Evolutionary conservation across 2,329 filamentous ascomycete species (phyloP).

Genomic region (Exophiala sp.): DNA sequence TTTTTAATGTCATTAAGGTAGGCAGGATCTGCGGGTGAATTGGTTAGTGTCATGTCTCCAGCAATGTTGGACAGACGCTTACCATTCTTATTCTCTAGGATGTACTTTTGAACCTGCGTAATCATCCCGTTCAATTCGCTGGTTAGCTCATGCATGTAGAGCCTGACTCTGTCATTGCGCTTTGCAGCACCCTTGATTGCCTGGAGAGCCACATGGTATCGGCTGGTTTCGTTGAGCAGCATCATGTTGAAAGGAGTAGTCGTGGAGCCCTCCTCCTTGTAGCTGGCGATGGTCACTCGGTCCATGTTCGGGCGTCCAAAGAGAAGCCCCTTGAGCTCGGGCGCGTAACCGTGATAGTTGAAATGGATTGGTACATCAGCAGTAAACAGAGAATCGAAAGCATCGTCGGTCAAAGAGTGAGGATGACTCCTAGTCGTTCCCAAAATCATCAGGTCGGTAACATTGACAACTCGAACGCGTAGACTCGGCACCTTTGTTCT

Average conservation of each 20-base stretch:
- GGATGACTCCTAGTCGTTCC: constrained; percentile 52
- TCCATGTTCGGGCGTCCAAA: constrained; percentile 52
- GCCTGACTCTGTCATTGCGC: constrained; percentile 45
- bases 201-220: constrained; percentile 54
- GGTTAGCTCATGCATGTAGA: constrained; percentile 43
- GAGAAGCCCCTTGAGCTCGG: constrained; percentile 56
- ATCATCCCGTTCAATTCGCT: constrained; percentile 47
- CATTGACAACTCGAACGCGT: constrained; percentile 57
- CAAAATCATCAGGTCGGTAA: constrained; percentile 61
- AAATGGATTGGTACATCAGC: constrained; percentile 52
- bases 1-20: constrained; percentile 23
- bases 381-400: constrained; percentile 55
- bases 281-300: constrained; percentile 53
- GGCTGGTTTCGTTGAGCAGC: constrained; percentile 55
- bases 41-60: not conserved
- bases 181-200: constrained; percentile 48
- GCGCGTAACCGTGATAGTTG: constrained; percentile 62
- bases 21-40: constrained; percentile 16
- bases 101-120: constrained; percentile 49
- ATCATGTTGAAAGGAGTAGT: constrained; percentile 67
- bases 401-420: constrained; percentile 49
- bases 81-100: constrained; percentile 50
- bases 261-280: constrained; percentile 60
- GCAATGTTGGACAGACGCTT: constrained; percentile 26
- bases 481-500: constrained; percentile 47